Percentiles rank a stretch among this genome's conserved stretches.
These are phyloP conservation scores for Murraya paniculata DNA, from an alignment of 345 rosid species.

Conservation along the genomic window DNA sequence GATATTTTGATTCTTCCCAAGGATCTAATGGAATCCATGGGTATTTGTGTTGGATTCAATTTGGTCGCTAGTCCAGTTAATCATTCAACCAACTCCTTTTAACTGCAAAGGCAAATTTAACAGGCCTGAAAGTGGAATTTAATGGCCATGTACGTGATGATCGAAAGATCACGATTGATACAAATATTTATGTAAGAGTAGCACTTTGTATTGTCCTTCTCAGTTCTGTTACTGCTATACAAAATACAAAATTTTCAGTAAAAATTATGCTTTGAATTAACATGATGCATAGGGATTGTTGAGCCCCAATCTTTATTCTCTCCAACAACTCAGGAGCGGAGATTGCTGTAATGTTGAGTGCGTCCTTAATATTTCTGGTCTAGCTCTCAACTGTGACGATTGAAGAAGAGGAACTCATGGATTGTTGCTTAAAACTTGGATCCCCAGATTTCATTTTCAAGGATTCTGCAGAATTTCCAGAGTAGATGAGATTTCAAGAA, in stretches of 20 bases:
- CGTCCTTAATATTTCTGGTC: background rate
- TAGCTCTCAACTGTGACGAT: background rate
- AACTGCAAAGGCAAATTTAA: background rate
- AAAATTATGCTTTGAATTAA: background rate
- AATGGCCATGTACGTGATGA: background rate
- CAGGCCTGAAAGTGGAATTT: background rate
- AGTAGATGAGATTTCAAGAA: background rate
- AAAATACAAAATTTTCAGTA: background rate
- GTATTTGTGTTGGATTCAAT: background rate
- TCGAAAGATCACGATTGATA: background rate
- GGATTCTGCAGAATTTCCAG: constrained; percentile 24
- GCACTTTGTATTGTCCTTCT: background rate
- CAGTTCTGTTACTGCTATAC: background rate
- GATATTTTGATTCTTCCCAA: background rate
- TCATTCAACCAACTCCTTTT: background rate
- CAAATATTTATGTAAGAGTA: background rate
- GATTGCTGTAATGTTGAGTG: background rate
- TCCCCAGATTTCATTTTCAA: constrained; percentile 32
- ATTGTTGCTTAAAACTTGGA: constrained; percentile 8
- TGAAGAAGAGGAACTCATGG: background rate
- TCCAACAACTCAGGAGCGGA: background rate
- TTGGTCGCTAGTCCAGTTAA: background rate
- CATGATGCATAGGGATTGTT: background rate
- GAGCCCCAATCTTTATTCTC: background rate
- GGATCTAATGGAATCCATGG: background rate